These are phyloP conservation scores for Botrytis deweyae DNA, from an alignment of 2,329 filamentous ascomycete genomes.

Conservation along the genomic window DNA sequence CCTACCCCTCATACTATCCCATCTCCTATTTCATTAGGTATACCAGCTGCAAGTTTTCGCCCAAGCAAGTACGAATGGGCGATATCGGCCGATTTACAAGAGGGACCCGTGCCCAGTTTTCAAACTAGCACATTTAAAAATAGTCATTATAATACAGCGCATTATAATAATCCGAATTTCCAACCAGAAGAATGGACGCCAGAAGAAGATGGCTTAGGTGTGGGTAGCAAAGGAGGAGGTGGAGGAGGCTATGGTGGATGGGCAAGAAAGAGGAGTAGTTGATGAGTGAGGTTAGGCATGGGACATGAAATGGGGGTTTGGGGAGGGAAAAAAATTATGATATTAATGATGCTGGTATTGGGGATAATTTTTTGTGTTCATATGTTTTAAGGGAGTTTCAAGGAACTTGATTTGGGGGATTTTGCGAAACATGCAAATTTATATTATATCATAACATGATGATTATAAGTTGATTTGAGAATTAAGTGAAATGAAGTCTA, in stretches of 20 bases:
- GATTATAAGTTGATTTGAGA: neutral
- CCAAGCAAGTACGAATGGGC: constrained; percentile 40
- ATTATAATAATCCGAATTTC: constrained; percentile 65
- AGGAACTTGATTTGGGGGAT: neutral
- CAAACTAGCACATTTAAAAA: constrained; percentile 62
- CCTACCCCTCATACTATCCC: constrained; percentile 26
- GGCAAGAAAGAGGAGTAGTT: constrained; percentile 20
- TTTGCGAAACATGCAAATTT: neutral
- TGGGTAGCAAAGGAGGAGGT: constrained; percentile 5
- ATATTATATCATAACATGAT: neutral
- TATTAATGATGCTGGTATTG: constrained; percentile 6
- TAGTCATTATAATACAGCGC: constrained; percentile 64
- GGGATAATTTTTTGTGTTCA: constrained; percentile 1
- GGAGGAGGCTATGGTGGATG: constrained; percentile 11
- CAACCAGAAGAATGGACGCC: constrained; percentile 53
- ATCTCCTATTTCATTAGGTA: constrained; percentile 26
- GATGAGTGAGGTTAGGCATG: neutral
- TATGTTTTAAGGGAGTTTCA: neutral
- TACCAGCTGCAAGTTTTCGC: constrained; percentile 31
- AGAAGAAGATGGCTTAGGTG: constrained; percentile 35
- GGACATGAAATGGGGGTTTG: neutral
- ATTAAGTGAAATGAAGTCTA: neutral
- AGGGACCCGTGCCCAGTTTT: constrained; percentile 34
- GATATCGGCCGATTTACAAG: constrained; percentile 36
- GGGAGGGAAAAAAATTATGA: neutral